Evolutionary conservation across 176 grass and related monocot genomes (phyloP).

Genomic region (Cenchrus fungigraminus): DNA sequence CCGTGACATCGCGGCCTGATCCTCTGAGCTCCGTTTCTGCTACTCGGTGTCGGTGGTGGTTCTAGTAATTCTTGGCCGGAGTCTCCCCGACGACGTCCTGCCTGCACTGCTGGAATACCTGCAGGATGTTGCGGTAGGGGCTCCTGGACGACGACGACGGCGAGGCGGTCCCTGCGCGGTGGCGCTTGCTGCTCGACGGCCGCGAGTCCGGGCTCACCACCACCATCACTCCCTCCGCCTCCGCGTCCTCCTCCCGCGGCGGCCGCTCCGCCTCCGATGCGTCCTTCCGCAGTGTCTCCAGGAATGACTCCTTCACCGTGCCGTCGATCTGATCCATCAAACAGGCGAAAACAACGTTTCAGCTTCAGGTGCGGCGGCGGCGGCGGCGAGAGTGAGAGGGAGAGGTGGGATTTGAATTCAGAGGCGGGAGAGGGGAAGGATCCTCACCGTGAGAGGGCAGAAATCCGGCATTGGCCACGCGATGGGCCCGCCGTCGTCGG

Average conservation of each 20-base stretch:
- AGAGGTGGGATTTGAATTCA: background rate
- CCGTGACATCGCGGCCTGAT: conserved; percentile 36
- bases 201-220: conserved; percentile 44
- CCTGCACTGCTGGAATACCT: conserved; percentile 70
- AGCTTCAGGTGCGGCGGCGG: background rate
- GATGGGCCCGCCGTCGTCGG: conserved; percentile 53
- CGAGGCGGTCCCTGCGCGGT: conserved; percentile 35
- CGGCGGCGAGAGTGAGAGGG: background rate
- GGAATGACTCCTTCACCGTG: conserved; percentile 51
- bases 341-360: background rate
- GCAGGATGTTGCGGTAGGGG: conserved; percentile 56
- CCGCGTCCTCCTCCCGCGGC: background rate
- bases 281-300: conserved; percentile 47
- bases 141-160: conserved; percentile 49
- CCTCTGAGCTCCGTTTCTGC: background rate
- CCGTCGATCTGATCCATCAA: conserved; percentile 46
- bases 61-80: background rate
- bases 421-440: background rate
- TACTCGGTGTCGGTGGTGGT: no score
- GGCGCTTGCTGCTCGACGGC: conserved; percentile 60
- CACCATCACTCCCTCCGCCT: background rate
- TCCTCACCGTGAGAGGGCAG: conserved; percentile 62
- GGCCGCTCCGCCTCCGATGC: conserved; percentile 7
- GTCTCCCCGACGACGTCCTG: conserved; percentile 38
- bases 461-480: conserved; percentile 68